Evolutionary conservation across 2,329 filamentous ascomycete genomes (phyloP).

Genomic region (Ilyonectria mors-panacis): DNA sequence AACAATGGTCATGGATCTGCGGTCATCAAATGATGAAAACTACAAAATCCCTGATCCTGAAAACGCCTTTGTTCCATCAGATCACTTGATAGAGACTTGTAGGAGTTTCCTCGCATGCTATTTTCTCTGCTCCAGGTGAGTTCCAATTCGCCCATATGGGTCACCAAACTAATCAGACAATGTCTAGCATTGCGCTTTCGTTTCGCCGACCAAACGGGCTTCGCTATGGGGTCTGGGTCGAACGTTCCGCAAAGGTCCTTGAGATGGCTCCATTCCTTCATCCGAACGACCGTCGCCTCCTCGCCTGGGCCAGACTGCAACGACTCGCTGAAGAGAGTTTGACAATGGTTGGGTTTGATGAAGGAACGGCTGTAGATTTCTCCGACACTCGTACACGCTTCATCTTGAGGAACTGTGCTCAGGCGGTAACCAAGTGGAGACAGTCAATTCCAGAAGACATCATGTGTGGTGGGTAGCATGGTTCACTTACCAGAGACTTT

Average conservation of each 20-base stretch:
- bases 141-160: not conserved
- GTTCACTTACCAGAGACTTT: fast-evolving
- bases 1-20: conserved; percentile 35
- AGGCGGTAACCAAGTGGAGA: conserved; percentile 23
- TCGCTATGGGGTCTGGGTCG: conserved; percentile 28
- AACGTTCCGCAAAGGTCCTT: conserved; percentile 10
- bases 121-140: conserved; percentile 30
- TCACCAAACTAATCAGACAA: not conserved
- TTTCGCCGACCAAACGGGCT: conserved; percentile 24
- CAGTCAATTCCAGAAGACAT: conserved; percentile 16
- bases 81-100: conserved; percentile 10
- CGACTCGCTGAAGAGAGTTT: conserved; percentile 32
- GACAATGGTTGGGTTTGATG: conserved; percentile 18
- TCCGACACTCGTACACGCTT: conserved; percentile 25
- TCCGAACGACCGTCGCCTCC: conserved; percentile 15
- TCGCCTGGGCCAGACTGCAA: conserved; percentile 26
- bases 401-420: conserved; percentile 11
- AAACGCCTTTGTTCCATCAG: not conserved
- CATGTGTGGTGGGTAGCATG: conserved; percentile 13
- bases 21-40: conserved; percentile 30
- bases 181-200: conserved; percentile 26
- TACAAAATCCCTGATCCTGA: conserved; percentile 10
- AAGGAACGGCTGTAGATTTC: conserved; percentile 15
- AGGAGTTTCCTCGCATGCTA: conserved; percentile 28
- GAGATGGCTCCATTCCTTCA: conserved; percentile 5